A percentile compares a stretch with the other conserved stretches of the same genome.
Evolutionary conservation across 306 rosid species (phyloP).

Genomic region (Prinsepia uniflora): DNA sequence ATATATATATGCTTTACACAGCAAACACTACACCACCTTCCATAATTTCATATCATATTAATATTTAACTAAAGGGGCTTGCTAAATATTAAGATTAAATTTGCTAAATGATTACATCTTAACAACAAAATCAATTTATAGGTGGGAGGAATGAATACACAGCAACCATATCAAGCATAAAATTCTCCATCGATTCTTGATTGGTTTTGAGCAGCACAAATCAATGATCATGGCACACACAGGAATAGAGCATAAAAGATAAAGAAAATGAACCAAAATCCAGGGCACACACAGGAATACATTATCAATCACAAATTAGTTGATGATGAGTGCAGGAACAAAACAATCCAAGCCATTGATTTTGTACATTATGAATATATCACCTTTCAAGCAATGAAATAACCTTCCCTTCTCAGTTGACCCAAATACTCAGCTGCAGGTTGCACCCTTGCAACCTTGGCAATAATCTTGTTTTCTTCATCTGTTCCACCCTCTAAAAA

Average conservation of each 20-base stretch:
- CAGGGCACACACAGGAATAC: background rate
- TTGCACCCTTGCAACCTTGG: slow-evolving; percentile 32
- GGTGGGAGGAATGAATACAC: too few species aligned
- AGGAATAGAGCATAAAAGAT: background rate
- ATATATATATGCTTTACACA: too few species aligned
- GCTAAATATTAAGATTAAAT: too few species aligned
- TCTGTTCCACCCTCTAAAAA: slow-evolving; percentile 44
- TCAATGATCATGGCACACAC: too few species aligned
- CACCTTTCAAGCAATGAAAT: slow-evolving; percentile 26
- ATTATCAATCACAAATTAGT: background rate
- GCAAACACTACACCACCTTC: too few species aligned
- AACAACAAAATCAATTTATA: too few species aligned
- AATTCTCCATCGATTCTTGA: too few species aligned
- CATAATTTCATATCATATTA: too few species aligned
- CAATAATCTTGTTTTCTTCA: slow-evolving; percentile 41
- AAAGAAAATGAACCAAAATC: background rate
- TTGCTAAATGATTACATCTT: too few species aligned
- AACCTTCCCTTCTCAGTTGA: slow-evolving; percentile 24
- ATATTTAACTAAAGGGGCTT: too few species aligned
- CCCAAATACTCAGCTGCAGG: slow-evolving; percentile 18
- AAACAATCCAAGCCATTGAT: background rate
- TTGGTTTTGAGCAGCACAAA: too few species aligned
- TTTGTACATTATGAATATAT: background rate
- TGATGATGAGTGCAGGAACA: background rate
- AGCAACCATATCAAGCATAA: too few species aligned